Percentiles rank a stretch among this genome's conserved stretches.
These are phyloP conservation scores for Tetramitus jugosus DNA, from an alignment of 208 protist genomes.

Conservation along the genomic window DNA sequence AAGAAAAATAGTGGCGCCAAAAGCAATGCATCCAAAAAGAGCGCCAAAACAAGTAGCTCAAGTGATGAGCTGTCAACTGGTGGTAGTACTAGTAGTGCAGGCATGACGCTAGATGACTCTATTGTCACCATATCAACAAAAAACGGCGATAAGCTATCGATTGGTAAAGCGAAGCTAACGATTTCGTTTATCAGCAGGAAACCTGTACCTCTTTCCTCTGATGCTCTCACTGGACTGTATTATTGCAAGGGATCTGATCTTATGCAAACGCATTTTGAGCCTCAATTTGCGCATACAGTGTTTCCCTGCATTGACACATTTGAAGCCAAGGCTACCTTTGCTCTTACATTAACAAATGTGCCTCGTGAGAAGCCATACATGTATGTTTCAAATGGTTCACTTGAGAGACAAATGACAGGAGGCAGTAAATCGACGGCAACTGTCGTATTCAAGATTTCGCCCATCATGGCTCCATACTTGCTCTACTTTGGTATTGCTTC, in stretches of 20 bases:
- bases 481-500: not conserved
- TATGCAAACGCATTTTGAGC: constrained; percentile 1
- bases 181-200: not conserved
- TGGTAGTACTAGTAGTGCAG: not conserved
- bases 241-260: not conserved
- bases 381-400: too few species aligned
- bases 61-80: too few species aligned
- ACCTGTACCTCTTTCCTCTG: too few species aligned
- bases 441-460: not conserved
- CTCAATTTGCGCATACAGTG: not conserved
- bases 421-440: not conserved
- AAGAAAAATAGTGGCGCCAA: not conserved
- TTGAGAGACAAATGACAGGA: too few species aligned
- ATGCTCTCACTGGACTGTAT: not conserved
- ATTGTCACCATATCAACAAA: not conserved
- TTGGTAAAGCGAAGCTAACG: not conserved
- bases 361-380: too few species aligned
- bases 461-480: constrained; percentile 6
- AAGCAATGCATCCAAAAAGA: not conserved
- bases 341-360: not conserved
- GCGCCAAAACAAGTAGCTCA: not conserved
- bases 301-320: constrained; percentile 11
- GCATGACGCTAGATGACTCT: not conserved
- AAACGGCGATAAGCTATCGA: not conserved
- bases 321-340: not conserved